These are phyloP conservation scores for Acanthamoeba castellanii DNA, from an alignment of 208 protist genomes.

Conservation along the genomic window DNA sequence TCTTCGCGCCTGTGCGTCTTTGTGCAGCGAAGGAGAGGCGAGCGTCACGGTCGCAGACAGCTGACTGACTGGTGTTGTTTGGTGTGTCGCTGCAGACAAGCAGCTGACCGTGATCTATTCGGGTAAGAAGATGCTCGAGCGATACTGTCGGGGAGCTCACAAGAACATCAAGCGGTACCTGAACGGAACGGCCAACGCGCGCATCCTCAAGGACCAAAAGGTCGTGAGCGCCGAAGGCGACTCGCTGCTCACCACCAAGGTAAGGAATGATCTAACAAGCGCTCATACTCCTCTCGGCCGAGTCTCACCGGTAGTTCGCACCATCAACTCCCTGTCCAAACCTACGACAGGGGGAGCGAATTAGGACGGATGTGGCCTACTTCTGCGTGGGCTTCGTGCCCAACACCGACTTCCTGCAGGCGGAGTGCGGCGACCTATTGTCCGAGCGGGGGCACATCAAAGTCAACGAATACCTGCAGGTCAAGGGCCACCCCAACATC, in stretches of 20 bases:
- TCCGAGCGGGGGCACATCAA: neutral
- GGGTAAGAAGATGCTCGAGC: constrained; percentile 4
- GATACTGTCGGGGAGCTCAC: neutral
- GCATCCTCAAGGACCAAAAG: neutral
- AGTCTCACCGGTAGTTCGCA: too few relatives aligned
- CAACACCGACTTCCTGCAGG: constrained; percentile 24
- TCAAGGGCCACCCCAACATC: constrained; percentile 10
- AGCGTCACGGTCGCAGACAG: too few relatives aligned
- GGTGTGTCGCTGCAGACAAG: neutral
- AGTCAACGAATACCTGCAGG: constrained; percentile 3
- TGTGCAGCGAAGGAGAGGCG: too few relatives aligned
- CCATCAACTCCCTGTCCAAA: too few relatives aligned
- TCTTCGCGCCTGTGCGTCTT: too few relatives aligned
- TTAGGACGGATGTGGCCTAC: neutral
- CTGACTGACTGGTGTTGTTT: neutral
- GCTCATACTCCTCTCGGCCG: too few relatives aligned
- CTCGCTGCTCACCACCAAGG: neutral
- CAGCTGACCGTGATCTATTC: neutral
- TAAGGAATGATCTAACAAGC: neutral
- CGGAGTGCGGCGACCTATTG: neutral
- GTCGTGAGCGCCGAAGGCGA: neutral
- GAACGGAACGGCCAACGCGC: neutral
- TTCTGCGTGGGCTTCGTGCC: constrained; percentile 34
- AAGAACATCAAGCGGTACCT: neutral
- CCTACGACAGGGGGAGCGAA: neutral